phyloP scores from a whole-genome alignment of 1,139 yeast genomes.

The Blastobotrys illinoisensis region DNA sequence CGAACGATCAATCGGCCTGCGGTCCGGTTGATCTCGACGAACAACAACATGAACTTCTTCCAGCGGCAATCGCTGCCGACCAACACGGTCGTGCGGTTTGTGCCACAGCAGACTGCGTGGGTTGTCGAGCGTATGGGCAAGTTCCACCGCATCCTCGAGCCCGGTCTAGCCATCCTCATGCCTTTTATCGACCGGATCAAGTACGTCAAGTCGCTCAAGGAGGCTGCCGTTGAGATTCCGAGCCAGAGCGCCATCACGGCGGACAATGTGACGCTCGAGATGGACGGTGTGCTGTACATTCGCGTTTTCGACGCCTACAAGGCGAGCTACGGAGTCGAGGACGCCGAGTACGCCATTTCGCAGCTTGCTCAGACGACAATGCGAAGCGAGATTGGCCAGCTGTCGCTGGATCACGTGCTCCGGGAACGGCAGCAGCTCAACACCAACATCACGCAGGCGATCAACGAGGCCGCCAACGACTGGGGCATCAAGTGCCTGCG shows the following conservation, averaged over 20 bases:
- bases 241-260: constrained; percentile 80
- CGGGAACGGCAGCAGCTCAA: constrained; percentile 71
- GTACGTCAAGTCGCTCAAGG: constrained; percentile 78
- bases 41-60: constrained; percentile 47
- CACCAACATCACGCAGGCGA: constrained; percentile 65
- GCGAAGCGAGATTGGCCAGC: constrained; percentile 83
- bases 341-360: constrained; percentile 76
- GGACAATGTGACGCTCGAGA: constrained; percentile 77
- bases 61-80: constrained; percentile 64
- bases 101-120: constrained; percentile 91
- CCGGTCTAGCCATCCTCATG: constrained; percentile 68
- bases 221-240: constrained; percentile 78
- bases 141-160: constrained; percentile 65
- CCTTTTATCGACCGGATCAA: constrained; percentile 73
- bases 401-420: constrained; percentile 71
- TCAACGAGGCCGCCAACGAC: constrained; percentile 76
- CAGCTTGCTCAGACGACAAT: constrained; percentile 88
- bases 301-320: constrained; percentile 76
- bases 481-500: constrained; percentile 87
- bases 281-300: constrained; percentile 79
- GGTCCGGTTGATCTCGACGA: background rate
- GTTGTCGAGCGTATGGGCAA: constrained; percentile 89
- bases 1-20: background rate
- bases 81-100: constrained; percentile 69
- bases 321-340: constrained; percentile 86